Percentiles rank a stretch among this genome's conserved stretches.
phyloP scores from a whole-genome alignment of 75 land plant species.

The Pinus tabuliformis region DNA sequence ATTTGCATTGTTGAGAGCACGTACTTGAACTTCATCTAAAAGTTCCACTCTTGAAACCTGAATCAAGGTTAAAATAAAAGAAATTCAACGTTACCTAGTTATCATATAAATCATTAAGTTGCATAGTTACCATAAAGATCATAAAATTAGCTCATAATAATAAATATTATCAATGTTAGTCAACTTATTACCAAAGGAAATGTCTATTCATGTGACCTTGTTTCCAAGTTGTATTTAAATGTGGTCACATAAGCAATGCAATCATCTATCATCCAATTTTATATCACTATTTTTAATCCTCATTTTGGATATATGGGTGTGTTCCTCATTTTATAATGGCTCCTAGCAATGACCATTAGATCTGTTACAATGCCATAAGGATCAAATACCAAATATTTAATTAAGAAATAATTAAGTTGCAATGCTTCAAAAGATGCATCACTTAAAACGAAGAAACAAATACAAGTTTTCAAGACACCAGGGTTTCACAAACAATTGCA shows the following conservation, averaged over 20 bases:
- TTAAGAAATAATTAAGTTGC: background rate
- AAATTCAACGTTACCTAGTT: background rate
- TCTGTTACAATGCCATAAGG: background rate
- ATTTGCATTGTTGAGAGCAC: slow-evolving; percentile 89
- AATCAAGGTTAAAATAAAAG: background rate
- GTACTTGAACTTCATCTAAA: slow-evolving; percentile 91
- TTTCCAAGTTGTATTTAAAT: no score
- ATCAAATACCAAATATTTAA: background rate
- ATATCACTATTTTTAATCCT: no score
- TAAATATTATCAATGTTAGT: background rate
- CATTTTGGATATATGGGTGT: no score
- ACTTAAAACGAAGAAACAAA: no score
- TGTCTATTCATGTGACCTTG: no score
- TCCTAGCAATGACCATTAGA: no score
- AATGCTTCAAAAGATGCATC: background rate
- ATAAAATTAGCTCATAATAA: background rate
- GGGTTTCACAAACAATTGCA: no score
- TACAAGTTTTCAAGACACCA: no score
- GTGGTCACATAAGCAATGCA: no score
- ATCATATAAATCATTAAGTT: background rate
- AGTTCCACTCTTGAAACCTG: slow-evolving; percentile 97
- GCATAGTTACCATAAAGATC: background rate
- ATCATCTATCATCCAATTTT: no score
- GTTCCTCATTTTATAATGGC: no score
- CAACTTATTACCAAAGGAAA: no score